Evolutionary conservation across 2,329 filamentous ascomycete species (phyloP), one percentile per base, ranked within the genome.

Genomic region (Calonectria pseudoreteaudii): DNA sequence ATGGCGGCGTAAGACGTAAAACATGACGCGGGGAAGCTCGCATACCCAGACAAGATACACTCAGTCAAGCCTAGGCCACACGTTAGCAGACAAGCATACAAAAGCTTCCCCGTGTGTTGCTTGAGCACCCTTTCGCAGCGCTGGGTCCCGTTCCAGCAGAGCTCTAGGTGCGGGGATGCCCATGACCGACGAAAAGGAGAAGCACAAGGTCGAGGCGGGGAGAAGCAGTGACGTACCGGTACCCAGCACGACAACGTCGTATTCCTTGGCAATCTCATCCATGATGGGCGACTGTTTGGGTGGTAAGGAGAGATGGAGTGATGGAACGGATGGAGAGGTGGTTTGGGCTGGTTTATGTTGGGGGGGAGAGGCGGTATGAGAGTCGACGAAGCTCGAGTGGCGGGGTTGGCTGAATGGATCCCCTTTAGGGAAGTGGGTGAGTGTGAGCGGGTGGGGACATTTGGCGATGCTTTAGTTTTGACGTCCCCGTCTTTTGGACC

Each of bases 191-290:
- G 41, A 58, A 73, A 68, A 56, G 72, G 65, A 70, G 68, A 74
- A 71, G 69, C 56, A 64, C 64, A 56, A 34, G n/a, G 34, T 7
- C 14, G 60, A 56, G 26, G 34, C 13, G 47, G 38, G 38, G 34
- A 50, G 23, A 9, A n/a, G n/a, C 50, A 13, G 50, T 64, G 80
- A 87, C 91, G 84, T 90, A 98, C 95, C 96, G 86, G 97, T 99
- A 91, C 97, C 97, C 85, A 99, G 92, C 85, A 99, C 97, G 85
- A 99, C 93, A 86, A 98, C 95, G 91, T 99, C 97, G 91, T 99
- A 99, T 88, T 98, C 96, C 85, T 95, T 94, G 80, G 96, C 95
- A 85, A 99, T 98, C 88, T 98, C 97, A 85, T 98, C 97, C 97
- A 98, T 98, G 87, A 76, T 91, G 76, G 58, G 72, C 64, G 67